phyloP scores from a whole-genome alignment of 805 yeast species.

The Zygotorulaspora florentina region DNA sequence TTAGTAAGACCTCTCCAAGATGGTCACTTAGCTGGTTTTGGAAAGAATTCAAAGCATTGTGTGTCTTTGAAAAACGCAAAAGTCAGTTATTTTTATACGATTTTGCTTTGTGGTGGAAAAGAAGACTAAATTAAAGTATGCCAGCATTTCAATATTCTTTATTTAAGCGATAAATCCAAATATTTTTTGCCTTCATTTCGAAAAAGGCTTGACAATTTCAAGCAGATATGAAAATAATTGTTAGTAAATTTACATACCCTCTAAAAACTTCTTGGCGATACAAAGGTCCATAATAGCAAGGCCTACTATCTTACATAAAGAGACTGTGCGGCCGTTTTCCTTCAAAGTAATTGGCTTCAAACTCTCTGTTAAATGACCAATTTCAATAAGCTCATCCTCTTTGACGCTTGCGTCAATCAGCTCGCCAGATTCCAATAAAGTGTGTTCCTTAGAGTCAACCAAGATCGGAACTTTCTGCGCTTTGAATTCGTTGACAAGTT shows the following conservation, averaged over 20 bases:
- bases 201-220: too few species aligned
- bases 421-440: conserved; percentile 62
- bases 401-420: conserved; percentile 44
- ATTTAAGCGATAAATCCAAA: neutral
- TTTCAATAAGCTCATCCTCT: conserved; percentile 42
- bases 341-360: conserved; percentile 15
- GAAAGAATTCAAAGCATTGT: conserved; percentile 25
- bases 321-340: conserved; percentile 30
- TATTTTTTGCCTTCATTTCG: neutral
- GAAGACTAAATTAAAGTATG: conserved; percentile 3
- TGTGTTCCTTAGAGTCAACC: conserved; percentile 57
- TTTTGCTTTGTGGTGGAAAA: conserved; percentile 29
- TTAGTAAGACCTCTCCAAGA: conserved; percentile 14
- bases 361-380: conserved; percentile 37
- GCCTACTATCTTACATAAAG: conserved; percentile 56
- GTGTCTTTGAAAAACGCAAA: conserved; percentile 26
- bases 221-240: neutral
- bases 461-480: conserved; percentile 41
- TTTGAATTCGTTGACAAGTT: conserved; percentile 37
- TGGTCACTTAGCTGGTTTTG: conserved; percentile 30
- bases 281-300: conserved; percentile 60
- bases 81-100: conserved; percentile 31
- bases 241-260: neutral
- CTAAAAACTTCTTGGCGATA: conserved; percentile 39
- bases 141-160: neutral